These are phyloP conservation scores for Schizosaccharomyces japonicus DNA, from an alignment of 805 yeast genomes.

Conservation along the genomic window DNA sequence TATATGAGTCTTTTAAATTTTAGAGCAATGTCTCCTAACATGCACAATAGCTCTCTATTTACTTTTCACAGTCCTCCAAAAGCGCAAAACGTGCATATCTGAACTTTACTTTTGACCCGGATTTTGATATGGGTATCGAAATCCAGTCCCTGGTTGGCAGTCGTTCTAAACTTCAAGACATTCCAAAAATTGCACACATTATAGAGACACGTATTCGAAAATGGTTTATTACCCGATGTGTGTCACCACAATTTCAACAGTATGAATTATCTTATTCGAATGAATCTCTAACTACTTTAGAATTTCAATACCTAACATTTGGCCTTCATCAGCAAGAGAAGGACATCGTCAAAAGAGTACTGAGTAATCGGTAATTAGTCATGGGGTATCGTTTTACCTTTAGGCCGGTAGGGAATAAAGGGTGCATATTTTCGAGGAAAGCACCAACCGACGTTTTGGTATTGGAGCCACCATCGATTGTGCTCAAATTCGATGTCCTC, in stretches of 20 bases:
- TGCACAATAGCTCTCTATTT: neutral
- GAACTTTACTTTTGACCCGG: conserved; percentile 77
- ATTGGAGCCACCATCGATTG: conserved; percentile 3
- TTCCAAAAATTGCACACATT: conserved; percentile 70
- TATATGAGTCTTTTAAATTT: conserved; percentile 16
- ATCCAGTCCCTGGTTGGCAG: conserved; percentile 82
- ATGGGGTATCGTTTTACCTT: neutral
- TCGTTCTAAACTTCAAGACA: conserved; percentile 70
- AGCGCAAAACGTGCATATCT: conserved; percentile 29
- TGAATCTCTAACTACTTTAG: neutral
- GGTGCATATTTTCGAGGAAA: neutral
- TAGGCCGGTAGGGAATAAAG: neutral
- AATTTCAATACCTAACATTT: neutral
- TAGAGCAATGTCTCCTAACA: conserved; percentile 7
- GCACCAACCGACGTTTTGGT: neutral
- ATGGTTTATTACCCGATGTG: conserved; percentile 83
- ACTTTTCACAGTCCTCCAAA: conserved; percentile 2
- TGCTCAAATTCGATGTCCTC: neutral
- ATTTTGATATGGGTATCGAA: conserved; percentile 68
- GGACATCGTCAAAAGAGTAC: too few relatives aligned
- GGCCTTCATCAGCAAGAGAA: conserved; percentile 2
- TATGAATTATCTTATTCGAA: neutral
- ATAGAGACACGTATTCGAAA: conserved; percentile 60
- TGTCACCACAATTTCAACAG: conserved; percentile 78
- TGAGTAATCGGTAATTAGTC: too few relatives aligned